These are phyloP conservation scores for Kodamaea hsintzibuensis DNA, from an alignment of 805 yeast species.

Conservation along the genomic window DNA sequence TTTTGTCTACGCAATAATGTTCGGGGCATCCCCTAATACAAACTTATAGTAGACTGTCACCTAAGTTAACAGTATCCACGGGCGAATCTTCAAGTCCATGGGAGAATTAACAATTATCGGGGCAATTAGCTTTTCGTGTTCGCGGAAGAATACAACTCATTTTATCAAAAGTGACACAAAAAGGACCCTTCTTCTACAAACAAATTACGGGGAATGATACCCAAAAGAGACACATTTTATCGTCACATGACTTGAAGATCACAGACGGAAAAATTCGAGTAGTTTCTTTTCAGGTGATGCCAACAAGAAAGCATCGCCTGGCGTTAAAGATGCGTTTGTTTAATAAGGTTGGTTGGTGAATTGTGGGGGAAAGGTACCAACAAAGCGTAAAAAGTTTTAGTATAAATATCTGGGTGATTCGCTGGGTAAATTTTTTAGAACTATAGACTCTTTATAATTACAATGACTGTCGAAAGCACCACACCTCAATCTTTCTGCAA, in stretches of 20 bases:
- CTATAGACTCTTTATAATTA: background rate
- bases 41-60: too few species aligned
- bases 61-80: background rate
- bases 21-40: too few species aligned
- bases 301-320: background rate
- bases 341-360: background rate
- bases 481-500: slow-evolving; percentile 26
- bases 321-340: background rate
- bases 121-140: background rate
- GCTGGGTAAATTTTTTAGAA: background rate
- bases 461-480: slow-evolving; percentile 27
- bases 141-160: background rate
- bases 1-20: background rate
- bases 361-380: background rate
- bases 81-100: background rate
- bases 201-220: background rate
- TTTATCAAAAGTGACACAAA: background rate
- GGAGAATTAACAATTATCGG: background rate
- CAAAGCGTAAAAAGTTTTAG: background rate
- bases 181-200: background rate
- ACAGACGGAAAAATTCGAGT: slow-evolving; percentile 9
- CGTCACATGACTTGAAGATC: background rate
- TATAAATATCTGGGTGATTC: slow-evolving; percentile 5
- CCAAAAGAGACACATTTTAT: background rate
- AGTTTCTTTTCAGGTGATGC: slow-evolving; percentile 11